phyloP scores from a whole-genome alignment of 1,284 basidiomycete species.

The Papiliotrema flavescens region DNA sequence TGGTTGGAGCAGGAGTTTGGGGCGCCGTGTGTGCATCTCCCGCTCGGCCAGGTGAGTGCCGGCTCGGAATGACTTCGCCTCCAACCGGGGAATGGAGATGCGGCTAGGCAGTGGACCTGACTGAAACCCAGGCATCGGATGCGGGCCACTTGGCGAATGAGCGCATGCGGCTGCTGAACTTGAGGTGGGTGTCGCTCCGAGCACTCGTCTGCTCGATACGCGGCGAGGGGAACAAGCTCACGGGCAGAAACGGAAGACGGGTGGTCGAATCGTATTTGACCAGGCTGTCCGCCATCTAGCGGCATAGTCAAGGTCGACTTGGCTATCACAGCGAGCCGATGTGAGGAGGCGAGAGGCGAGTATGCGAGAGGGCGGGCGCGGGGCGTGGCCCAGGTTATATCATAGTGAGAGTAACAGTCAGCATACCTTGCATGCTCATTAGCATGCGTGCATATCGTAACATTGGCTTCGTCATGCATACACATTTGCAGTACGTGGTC shows the following conservation, averaged over 20 bases:
- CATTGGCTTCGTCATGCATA: neutral
- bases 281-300: conserved; percentile 12
- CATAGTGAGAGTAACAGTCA: neutral
- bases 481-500: too few relatives aligned
- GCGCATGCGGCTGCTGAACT: conserved; percentile 49
- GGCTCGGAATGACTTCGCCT: too few relatives aligned
- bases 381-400: too few relatives aligned
- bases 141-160: conserved; percentile 51
- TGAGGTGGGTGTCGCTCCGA: conserved; percentile 30
- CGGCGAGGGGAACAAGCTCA: neutral
- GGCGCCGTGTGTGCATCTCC: conserved; percentile 50
- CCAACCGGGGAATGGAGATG: too few relatives aligned
- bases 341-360: too few relatives aligned
- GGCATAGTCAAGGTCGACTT: neutral
- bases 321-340: too few relatives aligned
- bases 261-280: conserved; percentile 45
- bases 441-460: neutral
- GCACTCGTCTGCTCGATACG: neutral
- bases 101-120: neutral
- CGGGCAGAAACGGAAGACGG: conserved; percentile 41
- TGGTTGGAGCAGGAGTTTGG: conserved; percentile 85
- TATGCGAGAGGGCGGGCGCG: too few relatives aligned
- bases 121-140: conserved; percentile 23
- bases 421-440: neutral
- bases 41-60: conserved; percentile 38